phyloP scores from a whole-genome alignment of 2,329 filamentous ascomycete species.

The Colletotrichum sp. region DNA sequence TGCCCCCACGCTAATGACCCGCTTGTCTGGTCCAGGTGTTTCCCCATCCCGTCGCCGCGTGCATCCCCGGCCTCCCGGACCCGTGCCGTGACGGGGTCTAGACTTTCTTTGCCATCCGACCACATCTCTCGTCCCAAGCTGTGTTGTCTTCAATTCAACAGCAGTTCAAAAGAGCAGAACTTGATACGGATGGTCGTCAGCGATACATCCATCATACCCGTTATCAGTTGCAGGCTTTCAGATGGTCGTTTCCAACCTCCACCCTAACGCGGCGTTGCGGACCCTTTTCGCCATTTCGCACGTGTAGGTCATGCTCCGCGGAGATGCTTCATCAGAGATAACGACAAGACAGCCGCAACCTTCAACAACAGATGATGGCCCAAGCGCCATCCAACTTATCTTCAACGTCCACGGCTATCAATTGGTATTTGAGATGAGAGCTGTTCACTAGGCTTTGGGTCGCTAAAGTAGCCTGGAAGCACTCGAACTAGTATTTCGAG shows the following conservation, averaged over 20 bases:
- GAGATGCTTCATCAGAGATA: conserved; percentile 19
- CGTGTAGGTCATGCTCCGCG: conserved; percentile 12
- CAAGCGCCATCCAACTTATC: not conserved
- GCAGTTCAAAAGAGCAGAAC: not conserved
- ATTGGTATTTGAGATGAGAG: not conserved
- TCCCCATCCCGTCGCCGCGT: conserved; percentile 7
- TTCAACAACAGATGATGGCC: not conserved
- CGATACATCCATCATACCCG: not conserved
- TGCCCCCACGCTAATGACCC: conserved; percentile 8
- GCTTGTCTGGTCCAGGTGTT: conserved; percentile 7
- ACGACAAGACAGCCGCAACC: conserved; percentile 9
- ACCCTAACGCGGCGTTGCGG: conserved; percentile 12
- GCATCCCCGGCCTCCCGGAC: conserved; percentile 4
- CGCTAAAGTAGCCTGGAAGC: not conserved
- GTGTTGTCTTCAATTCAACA: not conserved
- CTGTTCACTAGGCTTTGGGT: not conserved
- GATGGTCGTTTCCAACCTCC: conserved; percentile 14
- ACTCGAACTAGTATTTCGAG: not conserved
- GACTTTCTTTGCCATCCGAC: not conserved
- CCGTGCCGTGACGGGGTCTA: not conserved
- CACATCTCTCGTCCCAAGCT: not conserved
- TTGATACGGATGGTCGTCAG: not conserved
- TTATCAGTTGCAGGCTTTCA: conserved; percentile 11
- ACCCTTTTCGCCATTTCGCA: conserved; percentile 6
- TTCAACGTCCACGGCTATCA: not conserved